phyloP scores from a whole-genome alignment of 208 protist species.

The Trypanosoma melophagium region DNA sequence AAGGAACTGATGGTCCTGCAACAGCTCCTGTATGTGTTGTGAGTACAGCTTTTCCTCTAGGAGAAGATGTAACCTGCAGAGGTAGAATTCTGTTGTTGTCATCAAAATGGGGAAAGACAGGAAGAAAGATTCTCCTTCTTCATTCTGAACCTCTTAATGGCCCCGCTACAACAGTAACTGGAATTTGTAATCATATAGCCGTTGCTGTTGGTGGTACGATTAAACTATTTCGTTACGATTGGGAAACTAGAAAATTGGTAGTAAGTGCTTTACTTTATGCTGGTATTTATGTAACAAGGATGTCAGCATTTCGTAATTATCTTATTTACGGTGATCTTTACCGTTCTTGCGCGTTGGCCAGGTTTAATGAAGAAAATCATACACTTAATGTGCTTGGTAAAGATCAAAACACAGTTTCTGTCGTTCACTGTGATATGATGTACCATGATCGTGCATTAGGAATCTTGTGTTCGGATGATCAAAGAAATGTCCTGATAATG shows the following conservation, averaged over 20 bases:
- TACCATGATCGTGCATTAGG: slow-evolving; percentile 74
- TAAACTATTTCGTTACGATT: slow-evolving; percentile 79
- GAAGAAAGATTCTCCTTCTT: slow-evolving; percentile 40
- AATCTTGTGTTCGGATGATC: slow-evolving; percentile 68
- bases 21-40: slow-evolving; percentile 72
- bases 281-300: slow-evolving; percentile 73
- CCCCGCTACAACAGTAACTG: slow-evolving; percentile 73
- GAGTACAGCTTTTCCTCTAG: slow-evolving; percentile 81
- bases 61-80: slow-evolving; percentile 82
- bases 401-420: slow-evolving; percentile 58
- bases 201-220: slow-evolving; percentile 83
- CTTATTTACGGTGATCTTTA: slow-evolving; percentile 82
- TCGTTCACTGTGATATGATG: slow-evolving; percentile 68
- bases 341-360: slow-evolving; percentile 60
- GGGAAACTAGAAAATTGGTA: slow-evolving; percentile 43
- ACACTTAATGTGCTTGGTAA: slow-evolving; percentile 75
- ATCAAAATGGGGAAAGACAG: slow-evolving; percentile 32
- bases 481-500: slow-evolving; percentile 72
- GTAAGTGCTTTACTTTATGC: slow-evolving; percentile 82
- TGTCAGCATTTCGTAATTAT: slow-evolving; percentile 75
- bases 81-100: slow-evolving; percentile 67
- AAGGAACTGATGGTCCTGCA: slow-evolving; percentile 34
- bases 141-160: slow-evolving; percentile 79
- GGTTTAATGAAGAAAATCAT: slow-evolving; percentile 77
- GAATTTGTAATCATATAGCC: slow-evolving; percentile 59